Conservation (phyloP, 2,329 filamentous ascomycete genomes). For the Fusarium goolgardi region DNA sequence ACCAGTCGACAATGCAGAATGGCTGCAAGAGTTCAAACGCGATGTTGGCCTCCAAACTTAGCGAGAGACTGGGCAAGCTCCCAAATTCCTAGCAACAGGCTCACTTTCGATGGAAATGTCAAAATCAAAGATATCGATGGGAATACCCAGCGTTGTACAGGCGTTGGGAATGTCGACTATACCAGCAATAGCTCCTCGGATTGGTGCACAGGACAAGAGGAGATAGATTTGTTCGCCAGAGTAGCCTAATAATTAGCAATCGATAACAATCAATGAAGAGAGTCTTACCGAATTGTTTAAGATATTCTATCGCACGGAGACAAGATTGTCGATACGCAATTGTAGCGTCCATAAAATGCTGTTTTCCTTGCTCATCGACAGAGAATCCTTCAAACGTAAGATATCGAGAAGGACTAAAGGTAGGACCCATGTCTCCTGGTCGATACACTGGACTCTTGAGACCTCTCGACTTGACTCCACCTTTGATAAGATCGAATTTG, state of each 20-base stretch:
- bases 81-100: conserved; percentile 54
- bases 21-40: conserved; percentile 39
- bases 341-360: conserved; percentile 88
- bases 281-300: conserved; percentile 50
- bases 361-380: conserved; percentile 88
- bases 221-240: conserved; percentile 84
- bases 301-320: conserved; percentile 61
- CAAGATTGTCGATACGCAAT: conserved; percentile 88
- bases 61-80: conserved; percentile 38
- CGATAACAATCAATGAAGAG: accelerated
- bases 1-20: conserved; percentile 40
- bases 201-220: conserved; percentile 83
- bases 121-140: conserved; percentile 96
- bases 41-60: conserved; percentile 32
- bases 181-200: conserved; percentile 89
- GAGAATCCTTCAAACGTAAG: conserved; percentile 76
- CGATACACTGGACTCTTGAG: conserved; percentile 90
- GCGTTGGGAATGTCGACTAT: conserved; percentile 93
- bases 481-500: conserved; percentile 89
- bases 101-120: conserved; percentile 77
- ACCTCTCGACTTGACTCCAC: conserved; percentile 77
- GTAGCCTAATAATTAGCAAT: conserved; percentile 52
- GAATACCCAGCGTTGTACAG: conserved; percentile 87
- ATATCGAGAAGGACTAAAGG: conserved; percentile 33
- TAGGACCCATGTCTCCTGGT: conserved; percentile 67